Percentiles rank a stretch among this genome's conserved stretches.
Conservation (phyloP, 345 rosid species). For the Litchi chinensis region DNA sequence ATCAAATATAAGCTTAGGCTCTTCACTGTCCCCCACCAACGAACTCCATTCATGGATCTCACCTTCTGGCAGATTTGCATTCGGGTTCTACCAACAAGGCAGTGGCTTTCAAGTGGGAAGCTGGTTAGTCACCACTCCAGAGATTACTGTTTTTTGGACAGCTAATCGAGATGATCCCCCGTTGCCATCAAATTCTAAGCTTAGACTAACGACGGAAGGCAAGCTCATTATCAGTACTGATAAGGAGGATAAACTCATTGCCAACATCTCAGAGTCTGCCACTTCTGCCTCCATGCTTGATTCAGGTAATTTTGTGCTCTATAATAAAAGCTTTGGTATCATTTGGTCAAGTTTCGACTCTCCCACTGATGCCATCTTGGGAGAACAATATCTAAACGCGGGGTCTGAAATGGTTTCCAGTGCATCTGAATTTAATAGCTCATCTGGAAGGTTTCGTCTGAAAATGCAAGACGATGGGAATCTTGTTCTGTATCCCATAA, state of each 20-base stretch:
- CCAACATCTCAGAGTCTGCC: not conserved
- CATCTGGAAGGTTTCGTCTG: constrained; percentile 30
- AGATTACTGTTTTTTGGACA: constrained; percentile 1
- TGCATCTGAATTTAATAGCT: constrained; percentile 9
- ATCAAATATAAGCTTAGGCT: constrained; percentile 10
- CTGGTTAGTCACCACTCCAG: constrained; percentile 22
- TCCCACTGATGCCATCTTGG: constrained; percentile 35
- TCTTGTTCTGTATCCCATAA: constrained; percentile 34
- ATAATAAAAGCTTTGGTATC: not conserved
- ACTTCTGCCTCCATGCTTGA: constrained; percentile 40
- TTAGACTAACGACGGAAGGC: constrained; percentile 5
- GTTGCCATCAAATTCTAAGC: not conserved
- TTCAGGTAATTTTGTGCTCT: constrained; percentile 39
- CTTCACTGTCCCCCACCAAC: constrained; percentile 22
- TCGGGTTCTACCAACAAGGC: constrained; percentile 35
- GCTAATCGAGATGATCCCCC: constrained; percentile 5
- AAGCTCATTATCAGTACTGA: constrained; percentile 14
- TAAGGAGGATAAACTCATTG: not conserved
- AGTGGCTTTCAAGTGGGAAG: constrained; percentile 32
- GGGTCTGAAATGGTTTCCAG: constrained; percentile 21
- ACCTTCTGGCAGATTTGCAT: constrained; percentile 40
- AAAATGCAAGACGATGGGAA: constrained; percentile 31
- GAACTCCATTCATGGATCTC: constrained; percentile 17
- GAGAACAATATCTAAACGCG: constrained; percentile 23
- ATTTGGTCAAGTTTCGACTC: constrained; percentile 33